Base-by-base conservation (phyloP, 108 stramenopile species). In the Parmales sp. region DNA sequence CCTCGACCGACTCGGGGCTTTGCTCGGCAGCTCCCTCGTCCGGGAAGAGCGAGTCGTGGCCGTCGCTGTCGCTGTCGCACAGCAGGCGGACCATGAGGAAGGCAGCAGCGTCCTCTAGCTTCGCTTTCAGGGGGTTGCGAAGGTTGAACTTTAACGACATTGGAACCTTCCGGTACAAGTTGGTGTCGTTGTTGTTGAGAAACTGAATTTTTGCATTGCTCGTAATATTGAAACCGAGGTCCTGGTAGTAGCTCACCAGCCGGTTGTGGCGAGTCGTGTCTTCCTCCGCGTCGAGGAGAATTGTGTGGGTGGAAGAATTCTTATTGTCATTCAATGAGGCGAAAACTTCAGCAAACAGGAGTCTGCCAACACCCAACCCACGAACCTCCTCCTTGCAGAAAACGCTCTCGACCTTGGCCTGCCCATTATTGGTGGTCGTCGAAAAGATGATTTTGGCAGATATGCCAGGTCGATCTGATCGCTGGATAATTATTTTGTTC, bases 391-490 rank as follows among this genome's bases (percentile, higher is more conserved):
- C 66, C 64, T 88, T 83, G 25, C 84, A 83, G 25, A 78, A 79
- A 0, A 88, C 66, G 44, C 81, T 78, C 63, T 85, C 76, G 76
- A 87, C 77, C 67, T 72, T 84, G 13, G 86, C 83, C 23, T 73
- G 67, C 5, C 64, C 73, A 37, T 7, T 64, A 2, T 74, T 18
- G 6, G 29, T 0, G 1, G 25, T 60, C 6, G 70, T 73, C 1
- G 84, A 85, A 51, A 80, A 88, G 51, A 88, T 73, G 46, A 88
- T 71, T 51, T 85, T 88, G 22, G 78, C 86, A 64, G 85, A 75
- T 13, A 80, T 80, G 19, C 83, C 83, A 22, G 77, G 54, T 26
- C 64, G 74, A 71, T 84, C 81, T 13, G 81, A 82, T 19, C 79
- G 81, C 69, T 83, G 84, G 2, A 87, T 38, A 4, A 87, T 65